These are phyloP conservation scores for Cicer pinnatifidum DNA, from an alignment of 306 rosid species.

Conservation along the genomic window DNA sequence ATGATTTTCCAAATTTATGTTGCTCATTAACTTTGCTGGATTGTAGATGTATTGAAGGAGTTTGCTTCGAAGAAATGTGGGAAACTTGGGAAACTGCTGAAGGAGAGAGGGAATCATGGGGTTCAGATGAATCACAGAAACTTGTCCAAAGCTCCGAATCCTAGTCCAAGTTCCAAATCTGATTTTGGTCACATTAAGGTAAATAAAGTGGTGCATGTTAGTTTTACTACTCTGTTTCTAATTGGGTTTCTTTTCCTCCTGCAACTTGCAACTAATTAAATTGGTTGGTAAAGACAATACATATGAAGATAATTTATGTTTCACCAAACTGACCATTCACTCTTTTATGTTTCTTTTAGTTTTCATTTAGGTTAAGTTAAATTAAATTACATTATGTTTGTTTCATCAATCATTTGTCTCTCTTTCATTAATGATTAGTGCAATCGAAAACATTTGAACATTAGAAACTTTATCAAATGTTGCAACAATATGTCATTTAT, in stretches of 20 bases:
- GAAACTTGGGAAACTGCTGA: constrained; percentile 75
- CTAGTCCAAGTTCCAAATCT: constrained; percentile 43
- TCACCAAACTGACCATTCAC: no score
- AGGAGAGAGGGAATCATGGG: constrained; percentile 59
- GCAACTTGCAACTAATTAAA: no score
- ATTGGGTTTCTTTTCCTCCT: not conserved
- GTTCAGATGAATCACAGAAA: constrained; percentile 53
- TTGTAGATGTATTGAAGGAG: constrained; percentile 86
- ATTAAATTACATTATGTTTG: no score
- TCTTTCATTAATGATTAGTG: no score
- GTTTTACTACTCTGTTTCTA: not conserved
- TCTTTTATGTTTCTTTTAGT: no score
- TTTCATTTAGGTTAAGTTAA: no score
- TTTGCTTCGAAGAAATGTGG: constrained; percentile 81
- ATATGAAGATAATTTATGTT: no score
- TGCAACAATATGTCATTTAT: no score
- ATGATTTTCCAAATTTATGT: not conserved
- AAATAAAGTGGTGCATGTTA: not conserved
- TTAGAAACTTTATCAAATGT: no score
- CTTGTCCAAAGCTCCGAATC: constrained; percentile 42
- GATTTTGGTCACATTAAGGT: constrained; percentile 49
- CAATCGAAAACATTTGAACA: no score
- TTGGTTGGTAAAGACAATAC: no score
- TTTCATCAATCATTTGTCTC: no score
- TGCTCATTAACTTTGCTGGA: not conserved